Evolutionary conservation across 768 basidiomycete genomes (phyloP), one percentile per base, ranked within the genome.

Genomic region (Lentinula detonsa): DNA sequence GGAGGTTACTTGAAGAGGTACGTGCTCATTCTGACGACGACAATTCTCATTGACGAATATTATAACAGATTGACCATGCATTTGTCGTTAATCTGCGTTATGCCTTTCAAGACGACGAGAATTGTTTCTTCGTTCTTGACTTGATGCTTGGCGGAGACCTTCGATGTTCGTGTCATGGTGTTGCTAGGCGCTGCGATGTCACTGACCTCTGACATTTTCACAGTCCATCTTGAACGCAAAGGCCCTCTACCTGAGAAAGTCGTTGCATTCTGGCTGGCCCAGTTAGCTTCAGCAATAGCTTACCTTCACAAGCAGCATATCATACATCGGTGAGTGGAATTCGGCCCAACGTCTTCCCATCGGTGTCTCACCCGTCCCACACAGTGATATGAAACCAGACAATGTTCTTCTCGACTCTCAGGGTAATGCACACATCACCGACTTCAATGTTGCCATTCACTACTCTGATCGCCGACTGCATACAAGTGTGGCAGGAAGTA

Each of bases 371-470:
- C 49, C 49, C 56, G 63, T 56, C 51, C 39, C 63, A 59, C 51
- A 51, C 65, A 96, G 95, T 28, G 96, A 98, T 74, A 72, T 99
- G 62, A 98, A 99, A 72, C 97, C 97, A 3, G 97, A 98, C 72
- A 98, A 99, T 72, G 89, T 99, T 66, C 83, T 99, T 13, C 81
- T 99, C 60, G 96, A 98, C 72, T 85, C 89, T n/a, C 75, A 80
- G 68, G 97, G 97, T 0, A 95, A 99, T 70, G 96, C 93, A 1
- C 96, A 98, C 70, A 78, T 99, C 67, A 98, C 97, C 8, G 97
- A 99, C 75, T 97, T 99, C 78, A 99, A 99, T 69, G 95, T 99
- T 65, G 97, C 96, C 23, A 96, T 98, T 7, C 96, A 98, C 72
- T 98, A 94, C 71, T 96, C 95, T 10, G 91, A 93, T 62, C 82